These are phyloP conservation scores for Podaxis rugospora DNA, from an alignment of 768 basidiomycete genomes.

Conservation along the genomic window DNA sequence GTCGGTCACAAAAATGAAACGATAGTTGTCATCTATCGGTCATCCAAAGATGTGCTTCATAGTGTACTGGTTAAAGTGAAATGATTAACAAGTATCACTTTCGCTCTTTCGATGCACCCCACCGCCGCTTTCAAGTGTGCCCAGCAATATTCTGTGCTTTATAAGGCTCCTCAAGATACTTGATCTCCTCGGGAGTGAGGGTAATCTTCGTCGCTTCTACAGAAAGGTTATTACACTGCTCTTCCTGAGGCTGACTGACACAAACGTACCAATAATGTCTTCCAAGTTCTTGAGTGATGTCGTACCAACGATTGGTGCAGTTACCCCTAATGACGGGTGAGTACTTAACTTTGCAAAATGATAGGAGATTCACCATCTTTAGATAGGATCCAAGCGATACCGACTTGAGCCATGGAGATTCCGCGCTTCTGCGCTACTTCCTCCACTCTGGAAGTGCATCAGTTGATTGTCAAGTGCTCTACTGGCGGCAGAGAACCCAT, in stretches of 20 bases:
- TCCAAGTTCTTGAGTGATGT: constrained; percentile 45
- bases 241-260: not conserved
- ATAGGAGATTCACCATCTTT: constrained; percentile 27
- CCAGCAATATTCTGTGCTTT: not conserved
- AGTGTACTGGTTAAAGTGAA: no score
- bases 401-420: constrained; percentile 52
- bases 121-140: not conserved
- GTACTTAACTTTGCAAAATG: not conserved
- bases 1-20: no score
- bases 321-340: constrained; percentile 26
- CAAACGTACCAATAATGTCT: constrained; percentile 40
- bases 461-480: not conserved
- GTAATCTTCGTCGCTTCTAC: not conserved
- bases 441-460: constrained; percentile 36
- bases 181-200: not conserved
- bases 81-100: no score
- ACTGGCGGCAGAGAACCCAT: not conserved
- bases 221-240: not conserved
- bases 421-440: constrained; percentile 47
- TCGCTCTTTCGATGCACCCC: no score
- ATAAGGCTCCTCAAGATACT: not conserved
- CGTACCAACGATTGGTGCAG: constrained; percentile 55
- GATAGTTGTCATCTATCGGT: no score
- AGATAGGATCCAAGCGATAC: constrained; percentile 45
- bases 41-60: no score